Base-by-base conservation (phyloP, 495 filamentous ascomycete species). In the Daldinia caldariorum region DNA sequence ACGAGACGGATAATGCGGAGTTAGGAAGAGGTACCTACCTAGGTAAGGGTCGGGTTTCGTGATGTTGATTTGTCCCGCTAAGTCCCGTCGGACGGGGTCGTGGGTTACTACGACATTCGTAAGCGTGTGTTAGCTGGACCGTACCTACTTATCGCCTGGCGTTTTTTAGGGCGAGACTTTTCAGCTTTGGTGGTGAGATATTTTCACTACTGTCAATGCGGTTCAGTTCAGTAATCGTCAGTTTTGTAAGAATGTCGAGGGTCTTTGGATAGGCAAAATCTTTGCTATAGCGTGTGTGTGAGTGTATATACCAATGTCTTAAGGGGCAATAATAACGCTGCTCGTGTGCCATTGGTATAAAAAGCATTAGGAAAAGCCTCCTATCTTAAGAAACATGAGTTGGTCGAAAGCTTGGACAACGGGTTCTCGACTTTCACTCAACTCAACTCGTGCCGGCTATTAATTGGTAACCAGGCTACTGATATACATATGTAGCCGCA, bases 121-220 rank as follows among this genome's bases (percentile, higher is more conserved):
- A 3, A 26, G 26, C 26, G 1, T 5, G 58, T 66, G 47, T 47
- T 66, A 71, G 62, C 51, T 66, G 68, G 50, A 41, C 14, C 62
- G 47, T 26, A 26, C 26, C 26, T 26, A 26, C 26, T 26, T 26
- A 26, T 26, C 26, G 51, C 16, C 18, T 61, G 20, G 58, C 32
- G 43, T 14, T 43, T 53, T n/a, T 14, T 35, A 18, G 41, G 53
- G 53, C 45, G 60, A 39, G 22, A 51, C 7, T 20, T 41, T 69
- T 70, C 18, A 51, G 57, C 61, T 58, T 58, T 22, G 16, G 55
- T 29, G 41, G 14, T 18, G 29, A 43, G 26, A 26, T 26, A 26
- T 26, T 26, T 26, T 26, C 26, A 26, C 26, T 1, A 26, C 1
- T 26, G 26, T 3, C 26, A 26, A 26, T 26, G 26, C 26, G 26